A percentile compares a stretch with the other conserved stretches of the same genome.
Conservation (phyloP, 805 yeast genomes). For the Monosporozyma siamensis region DNA sequence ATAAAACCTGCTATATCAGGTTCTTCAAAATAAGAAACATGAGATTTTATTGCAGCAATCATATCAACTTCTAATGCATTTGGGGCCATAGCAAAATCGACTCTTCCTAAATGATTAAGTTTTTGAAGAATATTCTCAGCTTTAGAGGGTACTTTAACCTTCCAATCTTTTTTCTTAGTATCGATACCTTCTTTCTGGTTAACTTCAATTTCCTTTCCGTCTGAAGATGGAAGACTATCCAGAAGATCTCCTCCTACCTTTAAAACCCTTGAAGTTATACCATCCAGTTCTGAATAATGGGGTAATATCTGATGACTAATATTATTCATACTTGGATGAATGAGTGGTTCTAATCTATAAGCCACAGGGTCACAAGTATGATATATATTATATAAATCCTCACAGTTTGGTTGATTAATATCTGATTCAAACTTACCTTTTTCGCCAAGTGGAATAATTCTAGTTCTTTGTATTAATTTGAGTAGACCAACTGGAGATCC, state of each 20-base stretch:
- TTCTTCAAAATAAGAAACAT: conserved; percentile 81
- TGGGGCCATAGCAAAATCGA: conserved; percentile 73
- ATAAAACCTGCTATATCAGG: conserved; percentile 75
- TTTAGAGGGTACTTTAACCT: conserved; percentile 13
- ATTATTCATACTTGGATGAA: conserved; percentile 27
- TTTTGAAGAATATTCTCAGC: conserved; percentile 25
- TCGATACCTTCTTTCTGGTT: neutral
- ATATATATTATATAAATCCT: conserved; percentile 69
- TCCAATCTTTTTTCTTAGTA: neutral
- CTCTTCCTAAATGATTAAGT: conserved; percentile 63
- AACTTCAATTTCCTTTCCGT: neutral
- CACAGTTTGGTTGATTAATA: conserved; percentile 40
- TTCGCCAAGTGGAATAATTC: conserved; percentile 36
- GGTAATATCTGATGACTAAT: conserved; percentile 22
- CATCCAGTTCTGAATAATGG: conserved; percentile 20
- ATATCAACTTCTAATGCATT: conserved; percentile 73
- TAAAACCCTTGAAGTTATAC: conserved; percentile 23
- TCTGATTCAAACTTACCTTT: neutral
- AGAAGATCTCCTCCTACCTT: conserved; percentile 17
- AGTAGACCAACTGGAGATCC: conserved; percentile 92
- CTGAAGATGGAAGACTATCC: conserved; percentile 13
- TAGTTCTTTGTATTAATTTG: conserved; percentile 58
- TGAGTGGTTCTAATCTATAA: conserved; percentile 79
- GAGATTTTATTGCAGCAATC: conserved; percentile 78
- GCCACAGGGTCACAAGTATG: conserved; percentile 92